Evolutionary conservation across 148 eudicot species (phyloP), one percentile per base, ranked within the genome.

Genomic region (Rheum nobile): DNA sequence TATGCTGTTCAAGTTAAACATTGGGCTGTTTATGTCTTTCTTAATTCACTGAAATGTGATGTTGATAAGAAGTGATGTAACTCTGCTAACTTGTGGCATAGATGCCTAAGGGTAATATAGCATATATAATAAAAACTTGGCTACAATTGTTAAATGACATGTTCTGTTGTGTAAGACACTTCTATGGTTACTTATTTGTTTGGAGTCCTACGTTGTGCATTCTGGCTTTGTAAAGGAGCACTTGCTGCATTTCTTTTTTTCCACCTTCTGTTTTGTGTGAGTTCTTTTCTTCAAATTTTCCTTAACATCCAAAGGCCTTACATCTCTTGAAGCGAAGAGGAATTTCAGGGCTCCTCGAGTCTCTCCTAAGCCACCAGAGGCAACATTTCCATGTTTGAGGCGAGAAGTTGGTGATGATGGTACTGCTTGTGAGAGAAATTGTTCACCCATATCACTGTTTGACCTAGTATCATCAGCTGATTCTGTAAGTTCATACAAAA

Each of bases 301-400:
- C 88, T 90, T 76, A 76, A 80, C 84, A 52, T 55, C 16, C 19
- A 78, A 80, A 95, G 99, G 99, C 82, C 86, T 83, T 87, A 93
- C 99, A 67, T 88, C 99, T 74, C 85, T 91, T 61, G 99, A 95
- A 88, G 97, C 99, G 72, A 95, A 95, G 84, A 80, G 90, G 82
- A 86, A 83, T 46, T 92, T 88, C 79, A 90, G 71, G 76, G 88
- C 86, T 65, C 99, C 99, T 54, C 86, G 99, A 73, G 76, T 29
- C 55, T 77, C 83, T 63, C 86, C 90, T 29, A 81, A 75, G 54
- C 76, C 77, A 74, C 75, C 79, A 44, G 78, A 71, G 77, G 77
- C 72, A 79, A 76, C 75, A 81, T 83, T 79, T 41, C 78, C 83
- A 32, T 72, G 79, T 71, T 52, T 55, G 43, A 28, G 55, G 47